These are phyloP conservation scores for Alternaria atra DNA, from an alignment of 2,329 filamentous ascomycete genomes.

Conservation along the genomic window DNA sequence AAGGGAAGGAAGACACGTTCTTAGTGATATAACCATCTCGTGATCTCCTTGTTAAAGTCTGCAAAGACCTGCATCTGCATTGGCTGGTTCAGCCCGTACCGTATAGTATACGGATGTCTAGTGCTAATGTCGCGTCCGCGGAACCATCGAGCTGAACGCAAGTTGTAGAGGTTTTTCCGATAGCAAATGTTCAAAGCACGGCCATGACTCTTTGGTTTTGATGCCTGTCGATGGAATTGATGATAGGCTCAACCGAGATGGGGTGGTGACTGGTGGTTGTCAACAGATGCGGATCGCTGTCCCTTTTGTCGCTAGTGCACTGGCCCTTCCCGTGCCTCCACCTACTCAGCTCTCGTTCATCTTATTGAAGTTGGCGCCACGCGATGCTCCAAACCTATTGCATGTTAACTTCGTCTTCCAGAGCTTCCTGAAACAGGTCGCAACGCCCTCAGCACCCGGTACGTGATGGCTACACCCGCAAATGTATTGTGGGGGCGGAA, in stretches of 20 bases:
- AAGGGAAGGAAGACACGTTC: neutral
- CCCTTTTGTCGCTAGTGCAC: neutral
- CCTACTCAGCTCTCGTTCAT: neutral
- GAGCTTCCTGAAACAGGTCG: neutral
- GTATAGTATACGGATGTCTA: neutral
- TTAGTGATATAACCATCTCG: neutral
- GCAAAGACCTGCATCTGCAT: neutral
- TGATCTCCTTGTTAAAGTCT: neutral
- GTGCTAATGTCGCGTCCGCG: neutral
- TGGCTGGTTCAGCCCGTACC: neutral
- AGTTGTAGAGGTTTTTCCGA: neutral
- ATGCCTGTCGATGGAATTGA: neutral
- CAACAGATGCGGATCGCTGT: neutral
- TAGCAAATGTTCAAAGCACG: neutral
- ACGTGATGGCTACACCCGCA: neutral
- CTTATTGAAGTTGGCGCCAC: neutral
- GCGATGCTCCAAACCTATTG: neutral
- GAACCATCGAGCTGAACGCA: neutral
- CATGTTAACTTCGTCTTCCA: neutral
- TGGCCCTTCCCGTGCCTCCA: neutral
- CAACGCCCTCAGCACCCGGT: neutral
- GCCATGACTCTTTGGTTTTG: neutral
- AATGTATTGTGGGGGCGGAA: neutral
- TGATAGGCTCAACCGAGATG: neutral
- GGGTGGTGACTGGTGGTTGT: no score